Percentiles rank a stretch among this genome's conserved stretches.
phyloP scores from a whole-genome alignment of 1,284 basidiomycete species.

The Trichosporon sp. region DNA sequence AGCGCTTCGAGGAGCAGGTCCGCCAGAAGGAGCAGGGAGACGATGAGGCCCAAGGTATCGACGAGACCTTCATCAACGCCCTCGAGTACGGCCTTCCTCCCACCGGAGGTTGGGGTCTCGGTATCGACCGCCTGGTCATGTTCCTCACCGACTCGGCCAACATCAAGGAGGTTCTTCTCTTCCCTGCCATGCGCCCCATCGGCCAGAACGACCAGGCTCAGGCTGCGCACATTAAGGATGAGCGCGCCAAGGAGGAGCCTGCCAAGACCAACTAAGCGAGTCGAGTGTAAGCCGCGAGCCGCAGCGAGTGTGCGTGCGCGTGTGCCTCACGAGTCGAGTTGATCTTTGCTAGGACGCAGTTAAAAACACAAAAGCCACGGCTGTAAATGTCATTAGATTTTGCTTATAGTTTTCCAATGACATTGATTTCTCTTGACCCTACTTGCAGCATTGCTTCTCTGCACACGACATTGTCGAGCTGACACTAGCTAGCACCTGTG shows the following conservation, averaged over 20 bases:
- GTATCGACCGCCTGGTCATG: conserved; percentile 92
- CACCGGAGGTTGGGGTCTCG: conserved; percentile 93
- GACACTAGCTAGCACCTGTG: too few relatives aligned
- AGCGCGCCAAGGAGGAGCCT: background rate
- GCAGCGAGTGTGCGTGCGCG: background rate
- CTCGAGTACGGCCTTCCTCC: conserved; percentile 96
- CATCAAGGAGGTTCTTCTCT: conserved; percentile 52
- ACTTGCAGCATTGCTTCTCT: background rate
- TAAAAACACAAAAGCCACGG: background rate
- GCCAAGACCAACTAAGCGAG: background rate
- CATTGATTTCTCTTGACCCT: background rate
- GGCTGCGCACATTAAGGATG: background rate
- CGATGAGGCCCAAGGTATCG: conserved; percentile 95
- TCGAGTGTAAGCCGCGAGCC: too few relatives aligned
- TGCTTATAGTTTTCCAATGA: background rate
- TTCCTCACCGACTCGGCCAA: conserved; percentile 86
- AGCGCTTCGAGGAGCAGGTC: conserved; percentile 92
- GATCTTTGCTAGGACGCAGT: too few relatives aligned
- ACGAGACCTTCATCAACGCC: conserved; percentile 87
- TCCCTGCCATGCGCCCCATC: conserved; percentile 49
- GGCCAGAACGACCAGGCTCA: conserved; percentile 4
- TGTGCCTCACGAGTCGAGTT: background rate
- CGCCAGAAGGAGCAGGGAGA: conserved; percentile 95
- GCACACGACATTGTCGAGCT: too few relatives aligned
- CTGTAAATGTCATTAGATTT: background rate